Percentiles rank a stretch among this genome's conserved stretches.
phyloP scores from a whole-genome alignment of 805 yeast species.

The Dipodascus albidus region DNA sequence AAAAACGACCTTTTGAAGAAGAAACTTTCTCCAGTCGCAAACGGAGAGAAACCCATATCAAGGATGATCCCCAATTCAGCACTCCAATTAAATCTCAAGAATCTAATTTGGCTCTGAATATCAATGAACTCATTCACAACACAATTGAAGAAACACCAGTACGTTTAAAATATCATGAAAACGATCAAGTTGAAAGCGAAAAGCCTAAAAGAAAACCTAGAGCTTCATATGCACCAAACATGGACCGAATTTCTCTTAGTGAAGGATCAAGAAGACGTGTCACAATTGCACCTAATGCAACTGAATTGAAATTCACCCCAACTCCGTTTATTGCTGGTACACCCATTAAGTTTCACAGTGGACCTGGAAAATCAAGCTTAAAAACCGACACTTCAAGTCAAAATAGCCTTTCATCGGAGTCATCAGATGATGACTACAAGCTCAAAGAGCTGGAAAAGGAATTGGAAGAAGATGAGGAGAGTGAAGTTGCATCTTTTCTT shows the following conservation, averaged over 20 bases:
- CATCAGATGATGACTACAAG: background rate
- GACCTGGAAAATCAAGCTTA: background rate
- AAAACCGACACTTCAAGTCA: too few relatives aligned
- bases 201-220: background rate
- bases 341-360: background rate
- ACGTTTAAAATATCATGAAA: background rate
- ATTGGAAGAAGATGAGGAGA: background rate
- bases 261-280: background rate
- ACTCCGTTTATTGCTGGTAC: background rate
- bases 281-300: background rate
- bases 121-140: background rate
- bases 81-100: background rate
- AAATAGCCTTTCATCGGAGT: background rate
- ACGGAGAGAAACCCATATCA: background rate
- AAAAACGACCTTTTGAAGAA: background rate
- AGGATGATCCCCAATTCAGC: background rate
- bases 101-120: background rate
- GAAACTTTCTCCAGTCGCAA: background rate
- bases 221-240: background rate
- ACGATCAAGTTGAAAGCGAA: background rate
- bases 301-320: background rate
- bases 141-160: background rate
- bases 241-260: background rate
- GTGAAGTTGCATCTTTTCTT: background rate
- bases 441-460: background rate